Evolutionary conservation across 129 eudicot genomes (phyloP).

Genomic region (Escallonia rubra): DNA sequence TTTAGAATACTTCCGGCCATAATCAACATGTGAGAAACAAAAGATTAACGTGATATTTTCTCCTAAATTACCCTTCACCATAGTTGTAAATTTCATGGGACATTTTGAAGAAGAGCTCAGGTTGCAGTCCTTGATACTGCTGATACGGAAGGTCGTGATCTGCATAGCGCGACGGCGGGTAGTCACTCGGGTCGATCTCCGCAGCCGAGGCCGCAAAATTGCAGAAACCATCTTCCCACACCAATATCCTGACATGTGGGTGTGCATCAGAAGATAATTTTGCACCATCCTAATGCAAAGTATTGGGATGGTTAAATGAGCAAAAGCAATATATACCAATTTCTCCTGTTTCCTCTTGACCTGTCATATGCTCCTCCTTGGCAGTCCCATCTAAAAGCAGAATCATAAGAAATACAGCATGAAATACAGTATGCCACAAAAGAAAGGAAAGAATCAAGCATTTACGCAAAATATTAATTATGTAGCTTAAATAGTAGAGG

Average conservation of each 20-base stretch:
- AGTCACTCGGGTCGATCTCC: slow-evolving; percentile 49
- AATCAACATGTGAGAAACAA: too few species aligned
- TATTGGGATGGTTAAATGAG: neutral
- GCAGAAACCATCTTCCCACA: slow-evolving; percentile 99
- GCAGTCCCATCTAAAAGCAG: slow-evolving; percentile 70
- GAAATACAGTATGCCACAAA: neutral
- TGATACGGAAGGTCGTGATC: slow-evolving; percentile 47
- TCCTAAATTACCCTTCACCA: slow-evolving; percentile 79
- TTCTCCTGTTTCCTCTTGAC: slow-evolving; percentile 96
- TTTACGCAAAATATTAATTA: neutral
- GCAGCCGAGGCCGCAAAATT: slow-evolving; percentile 82
- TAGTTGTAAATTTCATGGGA: slow-evolving; percentile 98
- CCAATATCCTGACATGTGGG: slow-evolving; percentile 65
- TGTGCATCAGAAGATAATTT: neutral
- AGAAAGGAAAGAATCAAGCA: neutral
- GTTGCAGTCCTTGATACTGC: slow-evolving; percentile 71
- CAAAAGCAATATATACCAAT: slow-evolving; percentile 45
- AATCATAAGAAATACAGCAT: too few species aligned
- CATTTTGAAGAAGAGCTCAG: slow-evolving; percentile 98
- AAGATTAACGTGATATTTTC: too few species aligned
- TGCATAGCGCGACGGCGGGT: slow-evolving; percentile 31
- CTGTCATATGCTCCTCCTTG: slow-evolving; percentile 97
- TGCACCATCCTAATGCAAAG: neutral
- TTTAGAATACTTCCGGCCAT: too few species aligned
- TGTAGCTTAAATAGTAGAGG: too few species aligned